These are phyloP conservation scores for Furcasterigmium furcatum DNA, from an alignment of 2,329 filamentous ascomycete genomes.

Conservation along the genomic window DNA sequence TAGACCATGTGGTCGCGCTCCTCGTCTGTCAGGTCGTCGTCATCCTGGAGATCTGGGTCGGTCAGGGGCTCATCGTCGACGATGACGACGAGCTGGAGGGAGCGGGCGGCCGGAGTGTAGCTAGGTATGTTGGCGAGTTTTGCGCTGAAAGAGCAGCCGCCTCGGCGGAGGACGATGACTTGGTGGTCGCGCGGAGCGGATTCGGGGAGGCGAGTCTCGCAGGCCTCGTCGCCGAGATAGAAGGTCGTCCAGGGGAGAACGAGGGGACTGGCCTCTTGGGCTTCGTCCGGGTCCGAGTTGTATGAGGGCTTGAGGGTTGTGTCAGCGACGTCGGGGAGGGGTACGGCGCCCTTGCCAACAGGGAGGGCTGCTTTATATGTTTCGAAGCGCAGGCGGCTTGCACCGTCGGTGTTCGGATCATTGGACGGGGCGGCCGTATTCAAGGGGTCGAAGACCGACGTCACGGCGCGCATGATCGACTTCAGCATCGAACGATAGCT, in stretches of 20 bases:
- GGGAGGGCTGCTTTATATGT: conserved; percentile 52
- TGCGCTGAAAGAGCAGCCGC: conserved; percentile 77
- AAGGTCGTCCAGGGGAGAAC: conserved; percentile 66
- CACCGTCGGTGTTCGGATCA: conserved; percentile 16
- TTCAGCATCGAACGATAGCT: conserved; percentile 40
- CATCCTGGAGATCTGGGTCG: conserved; percentile 40
- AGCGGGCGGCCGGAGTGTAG: conserved; percentile 56
- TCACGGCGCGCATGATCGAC: conserved; percentile 42
- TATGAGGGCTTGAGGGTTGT: conserved; percentile 43
- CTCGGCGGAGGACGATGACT: conserved; percentile 77
- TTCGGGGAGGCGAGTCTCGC: conserved; percentile 55
- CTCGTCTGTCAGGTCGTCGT: conserved; percentile 25
- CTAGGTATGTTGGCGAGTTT: conserved; percentile 85
- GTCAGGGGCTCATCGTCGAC: conserved; percentile 47
- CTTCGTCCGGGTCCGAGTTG: conserved; percentile 20
- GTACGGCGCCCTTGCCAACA: conserved; percentile 58
- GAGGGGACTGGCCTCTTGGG: conserved; percentile 20
- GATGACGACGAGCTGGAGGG: conserved; percentile 79
- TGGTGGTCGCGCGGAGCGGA: conserved; percentile 57
- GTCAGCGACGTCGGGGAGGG: conserved; percentile 63
- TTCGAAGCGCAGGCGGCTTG: conserved; percentile 34
- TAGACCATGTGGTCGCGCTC: conserved; percentile 23
- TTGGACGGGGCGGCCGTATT: conserved; percentile 20
- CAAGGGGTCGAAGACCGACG: conserved; percentile 37
- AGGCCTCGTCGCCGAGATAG: conserved; percentile 69